Evolutionary conservation across 306 rosid genomes (phyloP).

Genomic region (Sicyos edulis): DNA sequence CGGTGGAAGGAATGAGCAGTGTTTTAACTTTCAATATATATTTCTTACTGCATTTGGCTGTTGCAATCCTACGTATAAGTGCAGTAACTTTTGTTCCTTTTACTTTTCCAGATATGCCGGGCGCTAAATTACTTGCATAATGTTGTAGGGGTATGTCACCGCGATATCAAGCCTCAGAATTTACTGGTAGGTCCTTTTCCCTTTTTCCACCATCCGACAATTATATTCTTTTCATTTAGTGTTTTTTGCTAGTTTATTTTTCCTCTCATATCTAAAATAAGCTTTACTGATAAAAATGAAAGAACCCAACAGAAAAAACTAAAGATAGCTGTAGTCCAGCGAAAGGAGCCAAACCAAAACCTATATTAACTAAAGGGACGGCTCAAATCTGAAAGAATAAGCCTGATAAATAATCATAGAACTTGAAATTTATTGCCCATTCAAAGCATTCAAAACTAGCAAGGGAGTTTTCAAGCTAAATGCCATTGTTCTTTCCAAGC

Average conservation of each 20-base stretch:
- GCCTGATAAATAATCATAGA: background rate
- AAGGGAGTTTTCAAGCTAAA: background rate
- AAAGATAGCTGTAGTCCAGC: background rate
- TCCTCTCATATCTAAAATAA: background rate
- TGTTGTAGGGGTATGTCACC: constrained; percentile 83
- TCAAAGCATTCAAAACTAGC: background rate
- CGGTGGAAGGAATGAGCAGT: too few relatives aligned
- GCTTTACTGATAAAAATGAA: background rate
- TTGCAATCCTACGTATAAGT: background rate
- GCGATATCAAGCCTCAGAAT: constrained; percentile 94
- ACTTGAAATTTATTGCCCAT: background rate
- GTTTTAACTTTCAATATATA: background rate
- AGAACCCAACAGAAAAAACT: background rate
- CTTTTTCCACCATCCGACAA: background rate
- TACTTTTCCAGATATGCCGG: constrained; percentile 73
- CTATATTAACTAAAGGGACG: background rate
- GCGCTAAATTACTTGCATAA: constrained; percentile 74
- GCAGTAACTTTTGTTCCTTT: constrained; percentile 20
- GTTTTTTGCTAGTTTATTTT: background rate
- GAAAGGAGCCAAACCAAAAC: background rate
- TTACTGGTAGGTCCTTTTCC: constrained; percentile 45
- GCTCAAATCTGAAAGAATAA: background rate
- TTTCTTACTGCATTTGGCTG: constrained; percentile 3
- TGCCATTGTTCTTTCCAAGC: background rate
- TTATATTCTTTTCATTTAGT: background rate